Percentiles rank a stretch among this genome's conserved stretches.
phyloP scores from a whole-genome alignment of 345 rosid genomes.

The Camelina sativa region DNA sequence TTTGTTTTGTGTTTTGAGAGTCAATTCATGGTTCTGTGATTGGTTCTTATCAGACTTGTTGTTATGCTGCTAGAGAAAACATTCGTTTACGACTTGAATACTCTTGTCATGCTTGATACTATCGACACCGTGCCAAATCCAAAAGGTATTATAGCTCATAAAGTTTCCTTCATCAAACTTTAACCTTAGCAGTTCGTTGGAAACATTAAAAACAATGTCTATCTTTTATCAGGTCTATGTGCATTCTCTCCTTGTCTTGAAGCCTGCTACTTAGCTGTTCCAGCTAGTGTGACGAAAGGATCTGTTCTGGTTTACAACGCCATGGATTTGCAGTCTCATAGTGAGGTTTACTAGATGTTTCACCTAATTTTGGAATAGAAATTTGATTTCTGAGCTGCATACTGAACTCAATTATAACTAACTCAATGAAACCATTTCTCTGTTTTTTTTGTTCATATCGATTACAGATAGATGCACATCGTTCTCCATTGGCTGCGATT shows the following conservation, averaged over 20 bases:
- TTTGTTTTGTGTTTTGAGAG: constrained; percentile 2
- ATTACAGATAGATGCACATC: constrained; percentile 90
- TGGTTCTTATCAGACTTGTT: constrained; percentile 63
- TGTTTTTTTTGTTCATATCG: constrained; percentile 20
- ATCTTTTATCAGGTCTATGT: constrained; percentile 63
- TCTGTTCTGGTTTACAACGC: constrained; percentile 85
- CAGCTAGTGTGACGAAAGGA: constrained; percentile 82
- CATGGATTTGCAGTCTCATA: constrained; percentile 74
- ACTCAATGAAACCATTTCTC: background rate
- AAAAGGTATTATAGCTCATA: constrained; percentile 55
- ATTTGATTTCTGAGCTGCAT: background rate
- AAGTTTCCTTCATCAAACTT: background rate
- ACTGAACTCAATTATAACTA: background rate
- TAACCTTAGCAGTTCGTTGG: background rate
- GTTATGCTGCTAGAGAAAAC: constrained; percentile 87
- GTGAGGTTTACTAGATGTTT: constrained; percentile 63
- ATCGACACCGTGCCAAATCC: constrained; percentile 77
- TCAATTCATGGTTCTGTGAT: constrained; percentile 29
- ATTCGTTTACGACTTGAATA: constrained; percentile 72
- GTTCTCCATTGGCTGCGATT: constrained; percentile 78
- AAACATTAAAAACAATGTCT: background rate
- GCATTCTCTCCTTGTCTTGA: constrained; percentile 84
- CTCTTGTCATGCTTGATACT: constrained; percentile 72
- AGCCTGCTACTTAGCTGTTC: constrained; percentile 93
- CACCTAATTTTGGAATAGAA: background rate